phyloP scores from a whole-genome alignment of 2,329 filamentous ascomycete genomes.

The Verticillium alfalfae region DNA sequence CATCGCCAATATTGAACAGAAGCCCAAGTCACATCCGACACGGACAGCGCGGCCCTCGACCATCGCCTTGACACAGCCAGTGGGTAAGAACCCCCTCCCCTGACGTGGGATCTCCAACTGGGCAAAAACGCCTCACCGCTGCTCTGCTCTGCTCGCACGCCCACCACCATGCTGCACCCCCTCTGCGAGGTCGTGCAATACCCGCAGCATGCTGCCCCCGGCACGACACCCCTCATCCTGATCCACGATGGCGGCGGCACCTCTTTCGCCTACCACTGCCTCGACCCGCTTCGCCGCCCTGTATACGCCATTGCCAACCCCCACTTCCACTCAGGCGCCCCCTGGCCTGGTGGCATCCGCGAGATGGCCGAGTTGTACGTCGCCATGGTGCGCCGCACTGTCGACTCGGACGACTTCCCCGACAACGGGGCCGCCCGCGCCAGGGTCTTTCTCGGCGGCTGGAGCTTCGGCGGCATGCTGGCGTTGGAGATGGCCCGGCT shows the following conservation, averaged over 20 bases:
- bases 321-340: conserved; percentile 37
- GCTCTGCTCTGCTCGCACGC: too few relatives aligned
- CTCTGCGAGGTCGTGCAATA: conserved; percentile 10
- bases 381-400: conserved; percentile 31
- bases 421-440: conserved; percentile 12
- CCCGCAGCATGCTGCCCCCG: conserved; percentile 14
- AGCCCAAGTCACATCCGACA: too few relatives aligned
- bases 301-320: conserved; percentile 53
- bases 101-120: too few relatives aligned
- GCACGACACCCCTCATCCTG: conserved; percentile 43
- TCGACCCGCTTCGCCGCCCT: conserved; percentile 40
- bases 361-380: conserved; percentile 51
- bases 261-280: conserved; percentile 50
- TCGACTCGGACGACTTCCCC: conserved; percentile 23
- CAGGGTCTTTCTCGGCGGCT: conserved; percentile 46
- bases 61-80: not conserved
- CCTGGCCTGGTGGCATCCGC: conserved; percentile 45
- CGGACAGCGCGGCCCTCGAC: too few relatives aligned
- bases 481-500: conserved; percentile 44
- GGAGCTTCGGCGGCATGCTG: conserved; percentile 49
- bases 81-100: not conserved
- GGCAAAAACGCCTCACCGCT: conserved; percentile 1
- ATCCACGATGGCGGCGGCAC: conserved; percentile 59
- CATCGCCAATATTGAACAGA: too few relatives aligned
- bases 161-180: not conserved